Percentiles rank a stretch among this genome's conserved stretches.
Evolutionary conservation across 2,329 filamentous ascomycete genomes (phyloP).

Genomic region (Colletotrichum lindemuthianum): DNA sequence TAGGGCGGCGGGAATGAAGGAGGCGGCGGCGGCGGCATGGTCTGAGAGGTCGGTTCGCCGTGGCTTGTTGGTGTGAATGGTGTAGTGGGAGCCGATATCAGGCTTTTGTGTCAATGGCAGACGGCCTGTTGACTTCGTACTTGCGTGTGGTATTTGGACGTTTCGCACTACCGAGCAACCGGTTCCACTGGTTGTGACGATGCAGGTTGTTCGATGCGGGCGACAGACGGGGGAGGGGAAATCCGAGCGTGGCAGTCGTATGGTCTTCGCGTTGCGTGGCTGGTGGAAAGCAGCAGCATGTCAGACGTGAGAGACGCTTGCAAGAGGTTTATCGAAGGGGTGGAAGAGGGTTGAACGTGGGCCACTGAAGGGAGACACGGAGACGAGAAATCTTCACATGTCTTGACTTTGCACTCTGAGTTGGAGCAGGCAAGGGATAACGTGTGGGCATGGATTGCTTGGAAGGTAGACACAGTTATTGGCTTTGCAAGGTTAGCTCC

Average conservation of each 20-base stretch:
- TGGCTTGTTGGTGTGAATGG: slow-evolving; percentile 3
- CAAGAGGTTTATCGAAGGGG: slow-evolving; percentile 2
- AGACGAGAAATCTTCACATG: slow-evolving; percentile 33
- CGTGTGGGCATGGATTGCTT: neutral
- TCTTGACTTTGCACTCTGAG: slow-evolving; percentile 1
- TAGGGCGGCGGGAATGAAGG: slow-evolving; percentile 21
- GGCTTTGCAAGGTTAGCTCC: neutral
- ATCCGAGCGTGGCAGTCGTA: slow-evolving; percentile 26
- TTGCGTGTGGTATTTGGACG: neutral
- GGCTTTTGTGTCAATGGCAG: slow-evolving; percentile 16
- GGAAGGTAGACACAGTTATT: slow-evolving; percentile 3
- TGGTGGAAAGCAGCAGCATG: slow-evolving; percentile 3
- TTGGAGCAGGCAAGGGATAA: neutral
- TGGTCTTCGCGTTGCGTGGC: slow-evolving; percentile 28
- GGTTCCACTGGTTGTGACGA: too few species aligned
- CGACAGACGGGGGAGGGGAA: slow-evolving; percentile 23
- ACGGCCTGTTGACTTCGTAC: neutral
- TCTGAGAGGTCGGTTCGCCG: slow-evolving; percentile 32
- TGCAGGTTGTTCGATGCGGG: slow-evolving; percentile 3
- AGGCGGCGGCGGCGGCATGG: slow-evolving; percentile 22
- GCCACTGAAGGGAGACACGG: neutral
- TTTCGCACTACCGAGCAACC: too few species aligned
- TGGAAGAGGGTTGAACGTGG: neutral
- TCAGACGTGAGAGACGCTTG: neutral
- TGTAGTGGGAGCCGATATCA: neutral